Base-by-base conservation (phyloP, 1,139 yeast genomes). In the Candida albicans region DNA sequence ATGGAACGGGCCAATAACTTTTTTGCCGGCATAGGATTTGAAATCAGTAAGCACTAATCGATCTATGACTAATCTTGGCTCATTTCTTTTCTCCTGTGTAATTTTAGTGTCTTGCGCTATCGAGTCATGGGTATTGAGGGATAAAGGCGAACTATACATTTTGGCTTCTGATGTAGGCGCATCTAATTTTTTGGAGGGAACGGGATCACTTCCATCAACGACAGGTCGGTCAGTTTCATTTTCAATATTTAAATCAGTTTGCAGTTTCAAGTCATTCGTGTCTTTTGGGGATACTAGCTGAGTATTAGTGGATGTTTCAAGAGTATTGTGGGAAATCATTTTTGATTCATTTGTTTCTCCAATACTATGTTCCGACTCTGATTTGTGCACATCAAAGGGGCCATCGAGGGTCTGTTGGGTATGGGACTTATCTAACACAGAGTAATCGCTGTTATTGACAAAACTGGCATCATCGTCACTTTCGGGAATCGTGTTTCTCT, bases 1-100 rank as follows among this genome's bases (percentile, higher is more conserved):
- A 60, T 93, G 87, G 63, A 95, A 95, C 0, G 99, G 99, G 0
- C 99, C 99, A 47, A 95, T 87, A 8, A 80, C 80, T 65, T 93
- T 98, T n/a, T 76, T 69, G 0, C 99, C 99, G 0, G 98, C 98
- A 61, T 95, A 95, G 0, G 98, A 90, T 59, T 95, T 95, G 77
- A 93, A 95, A 59, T 95, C 87, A 4, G 84, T 84, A 39, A 95
- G 72, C 0, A 84, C 86, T 29, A 93, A 66, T 54, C 81, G 79
- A 35, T 82, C 71, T 37, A 93, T 91, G 6, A 88, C 95, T 29
- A 93, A 65, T 39, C 99, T 70, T 8, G 83, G 82, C 46, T 62
- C 73, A 37, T 59, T 28, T n/a, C 3, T 62, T 4, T 28, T 24
- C 2, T 11, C 42, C 24, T 43, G 51, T 15, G 52, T 44, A 35